Evolutionary conservation across 495 filamentous ascomycete genomes (phyloP).

Genomic region (Hypoxylon fuscum): DNA sequence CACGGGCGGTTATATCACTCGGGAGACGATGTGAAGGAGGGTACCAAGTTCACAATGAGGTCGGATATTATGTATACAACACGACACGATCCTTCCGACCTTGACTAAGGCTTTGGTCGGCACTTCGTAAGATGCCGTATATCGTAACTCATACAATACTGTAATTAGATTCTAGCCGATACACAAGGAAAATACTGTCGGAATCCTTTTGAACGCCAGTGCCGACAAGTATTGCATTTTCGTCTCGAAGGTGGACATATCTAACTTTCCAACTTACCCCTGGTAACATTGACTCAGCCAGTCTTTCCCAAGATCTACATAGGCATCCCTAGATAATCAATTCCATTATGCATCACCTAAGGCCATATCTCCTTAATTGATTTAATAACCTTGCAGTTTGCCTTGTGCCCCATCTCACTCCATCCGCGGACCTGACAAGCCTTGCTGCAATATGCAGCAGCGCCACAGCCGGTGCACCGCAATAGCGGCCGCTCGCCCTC

Average conservation of each 20-base stretch:
- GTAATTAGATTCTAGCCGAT: too few species aligned
- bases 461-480: constrained; percentile 54
- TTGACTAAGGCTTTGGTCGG: not conserved
- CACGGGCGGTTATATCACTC: constrained; percentile 72
- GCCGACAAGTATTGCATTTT: too few species aligned
- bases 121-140: not conserved
- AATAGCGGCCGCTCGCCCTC: constrained; percentile 29
- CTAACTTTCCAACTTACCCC: too few species aligned
- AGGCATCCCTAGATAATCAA: too few species aligned
- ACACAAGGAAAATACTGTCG: too few species aligned
- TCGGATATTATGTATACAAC: constrained; percentile 77
- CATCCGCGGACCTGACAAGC: constrained; percentile 54
- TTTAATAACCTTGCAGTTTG: constrained; percentile 53
- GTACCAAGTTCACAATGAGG: constrained; percentile 80
- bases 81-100: not conserved
- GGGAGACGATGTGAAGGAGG: constrained; percentile 75
- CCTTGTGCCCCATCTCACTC: constrained; percentile 53
- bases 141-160: too few species aligned
- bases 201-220: too few species aligned
- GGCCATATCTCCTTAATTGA: constrained; percentile 50
- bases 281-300: too few species aligned
- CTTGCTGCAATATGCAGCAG: constrained; percentile 54
- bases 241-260: too few species aligned
- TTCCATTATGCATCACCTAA: too few species aligned
- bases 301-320: too few species aligned